These are phyloP conservation scores for Glutinoglossum americanum DNA, from an alignment of 495 filamentous ascomycete genomes.

Conservation along the genomic window DNA sequence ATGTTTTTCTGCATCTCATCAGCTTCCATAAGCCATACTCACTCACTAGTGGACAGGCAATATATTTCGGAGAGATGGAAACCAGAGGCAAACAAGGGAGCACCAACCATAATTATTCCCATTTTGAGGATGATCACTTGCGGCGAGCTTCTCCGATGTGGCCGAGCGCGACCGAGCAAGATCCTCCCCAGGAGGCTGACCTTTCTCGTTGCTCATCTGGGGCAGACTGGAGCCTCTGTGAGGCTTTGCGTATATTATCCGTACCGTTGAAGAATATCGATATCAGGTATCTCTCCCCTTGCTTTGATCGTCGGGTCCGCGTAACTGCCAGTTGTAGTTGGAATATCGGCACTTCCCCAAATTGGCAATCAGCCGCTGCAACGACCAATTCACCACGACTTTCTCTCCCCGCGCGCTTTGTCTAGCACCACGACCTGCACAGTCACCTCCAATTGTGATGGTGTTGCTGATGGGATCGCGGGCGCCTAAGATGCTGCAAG, in stretches of 20 bases:
- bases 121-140: neutral
- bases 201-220: slow-evolving; percentile 28
- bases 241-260: slow-evolving; percentile 1
- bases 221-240: slow-evolving; percentile 10
- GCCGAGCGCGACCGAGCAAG: slow-evolving; percentile 5
- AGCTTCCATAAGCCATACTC: neutral
- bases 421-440: neutral
- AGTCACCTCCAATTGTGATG: neutral
- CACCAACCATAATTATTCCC: neutral
- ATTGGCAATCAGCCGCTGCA: neutral
- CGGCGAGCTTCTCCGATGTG: neutral
- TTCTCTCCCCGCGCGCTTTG: neutral
- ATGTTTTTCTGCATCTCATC: neutral
- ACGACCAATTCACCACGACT: neutral
- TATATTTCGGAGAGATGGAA: neutral
- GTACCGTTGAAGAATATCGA: neutral
- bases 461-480: neutral
- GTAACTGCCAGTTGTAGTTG: neutral
- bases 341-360: neutral
- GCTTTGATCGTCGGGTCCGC: neutral
- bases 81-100: neutral
- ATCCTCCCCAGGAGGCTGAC: slow-evolving; percentile 18
- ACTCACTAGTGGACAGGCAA: neutral
- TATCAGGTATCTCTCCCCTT: neutral
- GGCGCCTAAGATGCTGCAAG: neutral